Base-by-base conservation (phyloP, 768 basidiomycete species). In the Pleurotus platypus region DNA sequence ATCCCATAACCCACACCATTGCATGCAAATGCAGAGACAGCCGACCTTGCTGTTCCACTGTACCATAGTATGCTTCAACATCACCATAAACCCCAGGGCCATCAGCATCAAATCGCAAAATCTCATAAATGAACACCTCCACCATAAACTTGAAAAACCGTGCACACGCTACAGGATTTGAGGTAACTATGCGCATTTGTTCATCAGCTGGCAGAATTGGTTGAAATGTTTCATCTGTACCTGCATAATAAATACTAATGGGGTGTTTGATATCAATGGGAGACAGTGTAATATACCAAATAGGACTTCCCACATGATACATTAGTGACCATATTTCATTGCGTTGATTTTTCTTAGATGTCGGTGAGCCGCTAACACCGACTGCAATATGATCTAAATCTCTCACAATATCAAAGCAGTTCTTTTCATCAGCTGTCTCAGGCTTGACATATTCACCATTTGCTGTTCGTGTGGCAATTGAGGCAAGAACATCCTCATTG, bases 31-130 rank as follows among this genome's bases (percentile, higher is more conserved):
- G 75, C 7, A 75, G 30, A 0, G 72, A 73, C 0, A 73, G 55
- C 8, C 69, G 49, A 1, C 75, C 75, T 58, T 77, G 75, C 22
- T 71, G 67, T 49, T 77, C 74, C 0, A 75, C 72, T 1, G 72
- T 75, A 1, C 75, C 74, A 61, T 74, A 75, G 46, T 75, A 74
- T 0, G 63, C 69, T 12, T 48, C 38, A 1, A 69, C 69, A 0
- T 63, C 26, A 0, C 75, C 72, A 55, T 64, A 74, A 12, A 72
- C 15, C 0, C 71, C 71, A n/a, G 35, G 8, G 22, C 61, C 40
- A 15, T 62, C 45, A 2, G 39, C 38, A 11, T 48, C 57, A 9
- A 64, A 47, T 1, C 67, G 65, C 5, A 71, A 58, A 0, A 72
- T 63, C 60, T 73, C 65, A 40, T 64, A 62, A 2, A 75, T 66